Percentiles rank a stretch among this genome's conserved stretches.
These are phyloP conservation scores for Orbilia brochopaga DNA, from an alignment of 2,329 filamentous ascomycete species.

Conservation along the genomic window DNA sequence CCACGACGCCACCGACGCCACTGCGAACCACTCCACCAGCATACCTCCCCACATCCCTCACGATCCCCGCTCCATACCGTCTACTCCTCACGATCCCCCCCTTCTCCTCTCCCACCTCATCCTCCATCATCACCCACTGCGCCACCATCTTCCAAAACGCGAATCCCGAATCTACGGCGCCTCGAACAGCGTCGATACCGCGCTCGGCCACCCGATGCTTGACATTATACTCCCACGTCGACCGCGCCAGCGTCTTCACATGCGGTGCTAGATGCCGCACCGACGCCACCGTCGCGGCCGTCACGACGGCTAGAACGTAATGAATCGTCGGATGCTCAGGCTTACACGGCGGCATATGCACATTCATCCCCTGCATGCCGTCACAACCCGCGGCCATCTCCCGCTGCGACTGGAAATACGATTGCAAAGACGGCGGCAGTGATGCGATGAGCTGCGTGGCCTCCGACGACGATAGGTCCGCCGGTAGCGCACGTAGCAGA, in stretches of 20 bases:
- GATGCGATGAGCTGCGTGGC: slow-evolving; percentile 37
- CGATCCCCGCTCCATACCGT: slow-evolving; percentile 33
- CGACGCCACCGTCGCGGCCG: slow-evolving; percentile 33
- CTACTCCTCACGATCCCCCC: slow-evolving; percentile 16
- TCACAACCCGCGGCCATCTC: not conserved
- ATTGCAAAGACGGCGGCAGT: slow-evolving; percentile 18
- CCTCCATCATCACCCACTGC: slow-evolving; percentile 47
- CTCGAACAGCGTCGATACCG: slow-evolving; percentile 20
- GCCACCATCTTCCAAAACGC: slow-evolving; percentile 46
- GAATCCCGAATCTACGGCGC: slow-evolving; percentile 27
- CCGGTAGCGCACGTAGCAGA: slow-evolving; percentile 33
- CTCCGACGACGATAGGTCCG: slow-evolving; percentile 31
- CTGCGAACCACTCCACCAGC: slow-evolving; percentile 42
- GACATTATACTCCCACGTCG: slow-evolving; percentile 47
- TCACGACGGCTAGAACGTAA: slow-evolving; percentile 29
- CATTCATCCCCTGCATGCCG: not conserved
- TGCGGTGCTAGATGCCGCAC: slow-evolving; percentile 42
- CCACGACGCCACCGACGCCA: slow-evolving; percentile 36
- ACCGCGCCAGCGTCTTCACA: slow-evolving; percentile 34
- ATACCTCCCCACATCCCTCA: slow-evolving; percentile 35
- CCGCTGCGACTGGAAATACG: slow-evolving; percentile 10
- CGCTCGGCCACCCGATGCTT: slow-evolving; percentile 37
- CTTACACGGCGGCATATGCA: not conserved
- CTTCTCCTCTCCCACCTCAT: slow-evolving; percentile 1
- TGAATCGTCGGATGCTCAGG: slow-evolving; percentile 42